These are phyloP conservation scores for Echinosophora koreensis DNA, from an alignment of 306 rosid species.

Conservation along the genomic window DNA sequence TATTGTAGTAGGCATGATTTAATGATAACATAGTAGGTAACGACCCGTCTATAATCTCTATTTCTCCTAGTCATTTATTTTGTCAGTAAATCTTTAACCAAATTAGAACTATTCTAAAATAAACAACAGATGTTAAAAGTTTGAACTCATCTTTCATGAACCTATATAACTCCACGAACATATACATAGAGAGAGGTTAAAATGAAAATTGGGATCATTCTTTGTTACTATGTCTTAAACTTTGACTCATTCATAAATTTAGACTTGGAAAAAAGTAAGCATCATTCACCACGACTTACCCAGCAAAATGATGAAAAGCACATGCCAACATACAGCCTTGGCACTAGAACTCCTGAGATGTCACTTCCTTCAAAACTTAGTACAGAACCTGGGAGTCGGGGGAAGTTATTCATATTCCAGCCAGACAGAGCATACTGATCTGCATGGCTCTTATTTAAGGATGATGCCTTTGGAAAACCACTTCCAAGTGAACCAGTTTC, in stretches of 20 bases:
- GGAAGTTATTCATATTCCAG: constrained; percentile 92
- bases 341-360: constrained; percentile 97
- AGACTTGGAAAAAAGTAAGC: constrained; percentile 23
- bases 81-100: constrained; percentile 1
- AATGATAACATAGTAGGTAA: constrained; percentile 5
- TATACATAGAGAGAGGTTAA: background rate
- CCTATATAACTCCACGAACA: background rate
- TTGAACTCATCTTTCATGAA: constrained; percentile 10
- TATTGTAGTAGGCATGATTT: constrained; percentile 29
- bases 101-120: background rate
- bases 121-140: background rate
- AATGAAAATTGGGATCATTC: constrained; percentile 26
- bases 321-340: constrained; percentile 99
- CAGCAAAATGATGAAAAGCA: constrained; percentile 99
- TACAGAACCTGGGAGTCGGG: constrained; percentile 91
- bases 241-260: constrained; percentile 11
- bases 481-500: constrained; percentile 89
- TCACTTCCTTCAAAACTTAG: constrained; percentile 86
- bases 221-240: constrained; percentile 9
- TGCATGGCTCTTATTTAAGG: constrained; percentile 50
- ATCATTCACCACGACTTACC: constrained; percentile 69
- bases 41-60: background rate
- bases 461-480: constrained; percentile 85
- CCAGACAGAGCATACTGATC: constrained; percentile 77
- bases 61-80: constrained; percentile 15